phyloP scores from a whole-genome alignment of 2,329 filamentous ascomycete genomes.

The Nothophoma quercina region DNA sequence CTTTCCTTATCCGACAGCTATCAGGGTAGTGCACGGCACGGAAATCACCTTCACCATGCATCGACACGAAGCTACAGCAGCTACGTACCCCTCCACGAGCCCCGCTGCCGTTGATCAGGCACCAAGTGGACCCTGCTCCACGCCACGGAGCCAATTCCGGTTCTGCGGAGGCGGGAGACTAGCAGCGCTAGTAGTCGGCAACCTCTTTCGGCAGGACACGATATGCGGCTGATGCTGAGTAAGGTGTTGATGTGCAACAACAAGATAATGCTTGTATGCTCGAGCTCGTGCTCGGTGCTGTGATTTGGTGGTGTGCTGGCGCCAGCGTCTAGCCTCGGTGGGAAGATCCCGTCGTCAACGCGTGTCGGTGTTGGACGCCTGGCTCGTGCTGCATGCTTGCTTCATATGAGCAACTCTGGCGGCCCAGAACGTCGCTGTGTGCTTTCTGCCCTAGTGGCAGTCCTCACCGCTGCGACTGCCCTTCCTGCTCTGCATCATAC shows the following conservation, averaged over 20 bases:
- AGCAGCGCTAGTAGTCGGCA: slow-evolving; percentile 1
- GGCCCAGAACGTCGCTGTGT: no score
- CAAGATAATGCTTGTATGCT: not conserved
- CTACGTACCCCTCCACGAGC: not conserved
- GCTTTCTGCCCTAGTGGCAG: not conserved
- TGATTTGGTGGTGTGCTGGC: not conserved
- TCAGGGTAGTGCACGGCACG: not conserved
- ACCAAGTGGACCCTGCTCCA: not conserved
- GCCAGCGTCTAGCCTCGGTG: not conserved
- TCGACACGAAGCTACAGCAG: not conserved
- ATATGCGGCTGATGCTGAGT: not conserved
- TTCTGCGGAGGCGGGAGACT: slow-evolving; percentile 3
- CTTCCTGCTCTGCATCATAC: not conserved
- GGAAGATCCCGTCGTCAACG: no score
- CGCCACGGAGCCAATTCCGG: not conserved
- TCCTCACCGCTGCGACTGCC: slow-evolving; percentile 7
- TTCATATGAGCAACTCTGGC: no score
- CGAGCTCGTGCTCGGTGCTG: no score
- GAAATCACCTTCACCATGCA: not conserved
- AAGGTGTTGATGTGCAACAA: not conserved
- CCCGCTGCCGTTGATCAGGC: slow-evolving; percentile 8
- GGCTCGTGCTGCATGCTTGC: no score
- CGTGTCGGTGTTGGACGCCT: no score
- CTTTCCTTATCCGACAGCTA: not conserved
- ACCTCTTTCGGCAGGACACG: not conserved